Evolutionary conservation across 192 early-diverging fungal genomes (phyloP), one percentile per base, ranked within the genome.

Genomic region (Chytriomyces sp.): DNA sequence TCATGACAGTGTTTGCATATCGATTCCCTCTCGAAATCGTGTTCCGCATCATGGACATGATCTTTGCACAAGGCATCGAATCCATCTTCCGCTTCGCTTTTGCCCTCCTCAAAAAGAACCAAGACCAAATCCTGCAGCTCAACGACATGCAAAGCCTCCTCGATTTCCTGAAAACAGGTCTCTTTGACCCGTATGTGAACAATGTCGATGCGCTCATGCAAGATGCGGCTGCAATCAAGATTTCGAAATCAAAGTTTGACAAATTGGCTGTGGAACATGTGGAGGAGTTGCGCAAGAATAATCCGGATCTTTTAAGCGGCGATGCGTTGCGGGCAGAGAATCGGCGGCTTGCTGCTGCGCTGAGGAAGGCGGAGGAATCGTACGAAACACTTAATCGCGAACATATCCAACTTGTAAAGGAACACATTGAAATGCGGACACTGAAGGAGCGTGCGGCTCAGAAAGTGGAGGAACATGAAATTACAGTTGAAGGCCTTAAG

Each of bases 1-100:
- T 98, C 84, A 95, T 98, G 93, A 99, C 98, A 6, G 77, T 97
- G 76, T 99, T 99, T 88, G 96, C 97, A 0, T 99, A 96, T 84
- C 92, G 94, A 24, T 96, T 99, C 81, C 96, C 97, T 6, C 85
- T 98, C 18, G 88, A 92, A 13, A 83, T 95, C 47, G 94, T 97
- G 11, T 93, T 93, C 76, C 89, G 97, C 1, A 91, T 98, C 68
- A 93, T 94, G 72, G 98, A 99, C 83, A 89, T 97, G 23, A 88
- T 98, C 44, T 91, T 99, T 65, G 93, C 94, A 18, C 95, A 99
- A 79, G 97, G 97, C 18, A 80, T 95, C 35, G 97, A 99, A 62
- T 84, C 92, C 4, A 83, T 97, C 45, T 86, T 97, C 66, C 87
- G 92, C 7, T 92, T 99, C 48, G 89, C 95, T 2, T 84, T 98